Conservation (phyloP, 805 yeast genomes). For the Saccharomycopsis sp. region DNA sequence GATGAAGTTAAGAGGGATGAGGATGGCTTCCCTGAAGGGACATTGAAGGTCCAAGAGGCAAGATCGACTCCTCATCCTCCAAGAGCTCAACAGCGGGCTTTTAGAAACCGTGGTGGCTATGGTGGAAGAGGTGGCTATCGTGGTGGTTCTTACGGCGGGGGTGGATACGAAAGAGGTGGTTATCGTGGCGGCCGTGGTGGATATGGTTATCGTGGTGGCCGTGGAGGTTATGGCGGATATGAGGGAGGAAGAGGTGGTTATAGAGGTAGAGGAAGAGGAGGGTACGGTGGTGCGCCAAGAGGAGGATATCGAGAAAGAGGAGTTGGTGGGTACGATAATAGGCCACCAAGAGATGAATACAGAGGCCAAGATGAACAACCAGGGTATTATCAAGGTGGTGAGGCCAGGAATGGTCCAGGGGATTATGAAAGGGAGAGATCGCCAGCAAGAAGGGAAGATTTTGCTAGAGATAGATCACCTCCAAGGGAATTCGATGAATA, state of each 20-base stretch:
- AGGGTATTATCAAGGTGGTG: not conserved
- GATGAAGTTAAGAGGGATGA: constrained; percentile 2
- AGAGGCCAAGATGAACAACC: constrained; percentile 3
- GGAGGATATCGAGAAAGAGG: constrained; percentile 12
- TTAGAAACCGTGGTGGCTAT: constrained; percentile 5
- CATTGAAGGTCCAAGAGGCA: constrained; percentile 19
- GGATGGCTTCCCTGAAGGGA: constrained; percentile 17
- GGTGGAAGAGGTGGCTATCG: constrained; percentile 23
- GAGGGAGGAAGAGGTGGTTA: constrained; percentile 16
- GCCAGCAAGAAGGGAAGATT: constrained; percentile 11
- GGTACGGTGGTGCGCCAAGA: constrained; percentile 10
- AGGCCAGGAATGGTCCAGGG: constrained; percentile 1
- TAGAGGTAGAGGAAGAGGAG: constrained; percentile 12
- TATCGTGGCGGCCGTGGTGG: constrained; percentile 1
- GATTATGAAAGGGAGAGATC: constrained; percentile 4
- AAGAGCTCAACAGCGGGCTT: constrained; percentile 12
- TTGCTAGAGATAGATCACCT: not conserved
- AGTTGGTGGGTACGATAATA: not conserved
- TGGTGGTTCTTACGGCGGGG: no score
- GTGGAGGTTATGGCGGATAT: not conserved
- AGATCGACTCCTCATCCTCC: constrained; percentile 20
- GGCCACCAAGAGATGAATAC: constrained; percentile 14
- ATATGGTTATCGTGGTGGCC: constrained; percentile 1
- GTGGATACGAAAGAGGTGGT: constrained; percentile 2
- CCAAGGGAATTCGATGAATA: not conserved